Percentiles rank a stretch among this genome's conserved stretches.
phyloP scores from a whole-genome alignment of 2,329 filamentous ascomycete genomes.

The Pestalotiopsis sp. region DNA sequence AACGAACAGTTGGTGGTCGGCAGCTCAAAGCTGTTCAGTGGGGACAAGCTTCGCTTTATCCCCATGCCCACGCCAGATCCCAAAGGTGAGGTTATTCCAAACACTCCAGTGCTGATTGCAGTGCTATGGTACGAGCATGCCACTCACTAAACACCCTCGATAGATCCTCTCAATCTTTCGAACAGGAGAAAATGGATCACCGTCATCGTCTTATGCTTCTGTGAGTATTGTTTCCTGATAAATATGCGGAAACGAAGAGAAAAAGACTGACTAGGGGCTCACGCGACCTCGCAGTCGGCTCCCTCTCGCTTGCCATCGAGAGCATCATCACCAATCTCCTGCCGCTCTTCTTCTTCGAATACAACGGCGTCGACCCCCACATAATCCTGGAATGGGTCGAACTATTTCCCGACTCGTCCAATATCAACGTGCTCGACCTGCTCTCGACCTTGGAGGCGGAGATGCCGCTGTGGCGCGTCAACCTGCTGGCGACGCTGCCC shows the following conservation, averaged over 20 bases:
- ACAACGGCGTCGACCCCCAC: constrained; percentile 32
- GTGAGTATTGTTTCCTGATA: constrained; percentile 21
- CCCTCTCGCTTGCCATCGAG: constrained; percentile 27
- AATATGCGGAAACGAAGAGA: constrained; percentile 29
- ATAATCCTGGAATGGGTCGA: constrained; percentile 16
- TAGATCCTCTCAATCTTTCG: constrained; percentile 32
- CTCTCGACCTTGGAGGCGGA: constrained; percentile 27
- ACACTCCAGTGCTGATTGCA: not conserved
- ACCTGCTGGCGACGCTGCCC: constrained; percentile 34
- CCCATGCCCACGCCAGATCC: constrained; percentile 30
- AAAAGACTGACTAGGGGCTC: constrained; percentile 1
- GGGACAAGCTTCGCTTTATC: constrained; percentile 20
- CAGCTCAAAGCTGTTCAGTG: constrained; percentile 19
- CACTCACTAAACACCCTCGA: not conserved
- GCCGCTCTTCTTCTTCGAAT: constrained; percentile 35
- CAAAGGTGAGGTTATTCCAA: constrained; percentile 22
- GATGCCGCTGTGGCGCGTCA: constrained; percentile 27
- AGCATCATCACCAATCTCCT: constrained; percentile 30
- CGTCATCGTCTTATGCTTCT: constrained; percentile 28
- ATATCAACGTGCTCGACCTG: constrained; percentile 24
- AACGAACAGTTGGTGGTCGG: constrained; percentile 20
- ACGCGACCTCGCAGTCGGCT: constrained; percentile 20
- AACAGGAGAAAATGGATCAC: constrained; percentile 32
- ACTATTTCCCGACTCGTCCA: constrained; percentile 11
- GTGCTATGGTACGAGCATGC: not conserved